Evolutionary conservation across 306 rosid species (phyloP).

Genomic region (Gastrolobium villosum): DNA sequence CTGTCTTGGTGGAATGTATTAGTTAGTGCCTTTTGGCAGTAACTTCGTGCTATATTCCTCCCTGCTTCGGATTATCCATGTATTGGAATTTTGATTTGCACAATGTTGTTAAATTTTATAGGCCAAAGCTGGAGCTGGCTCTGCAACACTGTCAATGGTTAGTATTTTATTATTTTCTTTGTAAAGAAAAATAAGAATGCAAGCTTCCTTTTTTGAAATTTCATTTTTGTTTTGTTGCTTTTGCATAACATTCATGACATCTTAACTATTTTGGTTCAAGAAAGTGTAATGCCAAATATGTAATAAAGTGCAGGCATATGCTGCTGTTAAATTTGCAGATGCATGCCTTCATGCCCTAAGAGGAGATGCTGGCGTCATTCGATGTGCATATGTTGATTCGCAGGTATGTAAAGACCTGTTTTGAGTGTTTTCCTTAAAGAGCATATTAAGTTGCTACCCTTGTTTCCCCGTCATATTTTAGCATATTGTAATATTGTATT

Average conservation of each 20-base stretch:
- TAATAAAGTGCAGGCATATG: conserved; percentile 77
- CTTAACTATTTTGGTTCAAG: conserved; percentile 23
- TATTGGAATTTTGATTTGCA: conserved; percentile 34
- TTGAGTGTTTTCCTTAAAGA: conserved; percentile 16
- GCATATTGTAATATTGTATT: conserved; percentile 16
- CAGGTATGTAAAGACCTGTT: conserved; percentile 51
- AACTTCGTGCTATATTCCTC: conserved; percentile 8
- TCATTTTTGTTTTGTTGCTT: not conserved
- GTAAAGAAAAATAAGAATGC: too few relatives aligned
- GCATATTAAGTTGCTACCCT: conserved; percentile 10
- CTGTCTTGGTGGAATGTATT: conserved; percentile 19
- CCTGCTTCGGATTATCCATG: conserved; percentile 1
- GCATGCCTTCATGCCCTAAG: conserved; percentile 81
- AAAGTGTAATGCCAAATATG: conserved; percentile 28
- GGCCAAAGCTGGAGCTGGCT: conserved; percentile 92
- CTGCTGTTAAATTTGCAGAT: conserved; percentile 90
- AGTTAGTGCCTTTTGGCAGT: conserved; percentile 9
- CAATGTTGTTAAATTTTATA: conserved; percentile 45
- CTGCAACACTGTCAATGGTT: conserved; percentile 71
- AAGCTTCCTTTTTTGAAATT: not conserved
- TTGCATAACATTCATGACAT: conserved; percentile 33
- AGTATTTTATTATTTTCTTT: conserved; percentile 20
- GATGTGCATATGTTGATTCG: conserved; percentile 83
- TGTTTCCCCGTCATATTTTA: conserved; percentile 5
- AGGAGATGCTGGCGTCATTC: conserved; percentile 77